Evolutionary conservation across 2,329 filamentous ascomycete species (phyloP), one percentile per base, ranked within the genome.

Genomic region (Sclerotinia nivalis): DNA sequence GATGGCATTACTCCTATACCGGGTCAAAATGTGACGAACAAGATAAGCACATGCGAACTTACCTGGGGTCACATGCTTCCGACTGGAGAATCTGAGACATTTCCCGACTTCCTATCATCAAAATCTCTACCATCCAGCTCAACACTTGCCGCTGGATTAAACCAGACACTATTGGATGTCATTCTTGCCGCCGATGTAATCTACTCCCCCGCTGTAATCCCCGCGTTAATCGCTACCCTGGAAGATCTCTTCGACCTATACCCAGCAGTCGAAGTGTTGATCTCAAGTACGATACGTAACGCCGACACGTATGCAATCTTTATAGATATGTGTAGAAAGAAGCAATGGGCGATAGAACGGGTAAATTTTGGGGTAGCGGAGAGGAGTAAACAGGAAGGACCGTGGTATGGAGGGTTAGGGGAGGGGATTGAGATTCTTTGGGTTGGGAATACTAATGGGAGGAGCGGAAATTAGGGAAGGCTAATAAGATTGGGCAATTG

Each of bases 171-270:
- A 77, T 65, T 78, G 66, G 89, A 94, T 77, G 80, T 92, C 6
- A 85, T 94, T 2, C 80, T 95, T 40, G 92, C 91, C 5, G 91
- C 92, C 47, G 92, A 95, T 78, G 86, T 95, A 79, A 94, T 90
- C 0, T 95, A 94, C 79, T 91, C 95, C 77, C 83, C 83, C 71
- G 82, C 82, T 49, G 84, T 87, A 55, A 88, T 91, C 64, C 86
- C 88, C 0, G 82, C 87, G 1, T 82, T 95, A 34, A 83, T 92
- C 3, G 84, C 83, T 4, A 93, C 91, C 4, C 78, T 94, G 66
- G 80, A 84, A 45, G 85, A 89, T 64, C 81, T 93, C 18, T 86
- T 91, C 62, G 81, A 82, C 1, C 76, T 88, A 68, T 87, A 87
- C 72, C 85, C 87, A 2, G 76, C 77, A 0, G 81, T 88, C 20